Evolutionary conservation across 169 alveolate species (phyloP), one percentile per base, ranked within the genome.

Genomic region (Eimeria brunetti): DNA sequence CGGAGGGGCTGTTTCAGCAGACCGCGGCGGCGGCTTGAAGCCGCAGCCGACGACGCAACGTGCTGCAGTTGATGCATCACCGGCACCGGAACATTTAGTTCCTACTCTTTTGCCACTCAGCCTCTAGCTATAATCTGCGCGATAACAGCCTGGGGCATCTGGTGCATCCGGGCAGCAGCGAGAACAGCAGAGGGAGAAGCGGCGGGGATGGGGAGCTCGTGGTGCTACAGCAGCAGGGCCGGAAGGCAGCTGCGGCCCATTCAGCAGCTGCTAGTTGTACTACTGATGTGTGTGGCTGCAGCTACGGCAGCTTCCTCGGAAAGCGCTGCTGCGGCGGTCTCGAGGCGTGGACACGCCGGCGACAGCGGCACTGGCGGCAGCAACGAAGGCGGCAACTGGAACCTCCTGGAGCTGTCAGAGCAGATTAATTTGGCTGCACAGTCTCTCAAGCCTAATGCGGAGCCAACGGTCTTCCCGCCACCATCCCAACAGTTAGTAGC

Each of bases 391-490:
- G 58, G 62, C 91, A 38, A 58, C 91, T 6, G 56, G 91, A 36
- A 58, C 27, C 58, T 84, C 41, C 36, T 27, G 46, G 56, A 53
- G 58, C 58, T 58, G 12, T 60, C 78, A 1, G 80, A 53, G 60
- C 91, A 60, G 67, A 1, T 84, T 18, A 56, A 56, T 58, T 36
- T 44, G 78, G 58, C 69, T 33, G 41, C 56, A 14, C 58, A 33
- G 16, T 30, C 80, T 11, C 78, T 84, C 36, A 84, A 60, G 67
- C 91, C 91, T 1, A 84, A 84, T 56, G 91, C 91, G 0, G 91
- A 84, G 58, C 91, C 91, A n/a, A 60, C 78, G 22, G 91, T 84
- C 75, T 84, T 84, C 22, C 91, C 80, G 33, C 91, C 91, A 20
- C 91, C 69, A 1, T 36, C 78, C 62, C 78, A 58, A 60, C 58